These are phyloP conservation scores for Pseudonitzschia multiseries DNA, from an alignment of 108 stramenopile genomes.

Conservation along the genomic window DNA sequence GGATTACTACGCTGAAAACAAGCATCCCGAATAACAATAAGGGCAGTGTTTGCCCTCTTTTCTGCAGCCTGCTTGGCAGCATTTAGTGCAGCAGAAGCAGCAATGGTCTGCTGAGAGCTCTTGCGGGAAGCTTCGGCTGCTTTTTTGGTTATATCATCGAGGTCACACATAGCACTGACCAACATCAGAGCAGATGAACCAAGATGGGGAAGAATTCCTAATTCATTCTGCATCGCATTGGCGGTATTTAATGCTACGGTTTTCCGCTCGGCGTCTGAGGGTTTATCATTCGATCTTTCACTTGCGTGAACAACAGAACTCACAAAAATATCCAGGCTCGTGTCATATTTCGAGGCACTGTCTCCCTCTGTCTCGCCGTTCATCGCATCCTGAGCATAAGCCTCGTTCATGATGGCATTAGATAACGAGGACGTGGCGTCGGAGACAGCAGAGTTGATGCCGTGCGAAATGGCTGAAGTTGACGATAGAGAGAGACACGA, in stretches of 20 bases:
- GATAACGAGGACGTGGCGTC: constrained; percentile 19
- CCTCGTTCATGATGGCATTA: constrained; percentile 64
- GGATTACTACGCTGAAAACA: constrained; percentile 64
- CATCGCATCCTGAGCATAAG: constrained; percentile 41
- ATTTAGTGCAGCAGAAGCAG: constrained; percentile 68
- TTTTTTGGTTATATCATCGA: constrained; percentile 77
- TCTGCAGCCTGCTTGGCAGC: constrained; percentile 82
- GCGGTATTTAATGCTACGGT: constrained; percentile 52
- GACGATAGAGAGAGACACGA: constrained; percentile 62
- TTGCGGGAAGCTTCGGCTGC: constrained; percentile 59
- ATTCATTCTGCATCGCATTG: constrained; percentile 50
- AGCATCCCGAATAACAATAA: constrained; percentile 76
- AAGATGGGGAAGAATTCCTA: constrained; percentile 51
- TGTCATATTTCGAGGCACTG: constrained; percentile 45
- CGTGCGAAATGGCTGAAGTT: constrained; percentile 30
- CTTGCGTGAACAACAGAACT: constrained; percentile 62
- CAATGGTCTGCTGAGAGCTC: constrained; percentile 62
- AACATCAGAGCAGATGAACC: constrained; percentile 54
- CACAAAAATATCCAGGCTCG: constrained; percentile 62
- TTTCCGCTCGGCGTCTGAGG: constrained; percentile 63
- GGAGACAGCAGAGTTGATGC: constrained; percentile 1
- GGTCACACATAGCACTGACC: constrained; percentile 74
- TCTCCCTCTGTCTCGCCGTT: constrained; percentile 18
- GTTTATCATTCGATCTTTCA: constrained; percentile 60
- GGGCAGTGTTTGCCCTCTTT: constrained; percentile 78